A percentile compares a stretch with the other conserved stretches of the same genome.
phyloP scores from a whole-genome alignment of 495 filamentous ascomycete genomes.

The Lepraria neglecta region DNA sequence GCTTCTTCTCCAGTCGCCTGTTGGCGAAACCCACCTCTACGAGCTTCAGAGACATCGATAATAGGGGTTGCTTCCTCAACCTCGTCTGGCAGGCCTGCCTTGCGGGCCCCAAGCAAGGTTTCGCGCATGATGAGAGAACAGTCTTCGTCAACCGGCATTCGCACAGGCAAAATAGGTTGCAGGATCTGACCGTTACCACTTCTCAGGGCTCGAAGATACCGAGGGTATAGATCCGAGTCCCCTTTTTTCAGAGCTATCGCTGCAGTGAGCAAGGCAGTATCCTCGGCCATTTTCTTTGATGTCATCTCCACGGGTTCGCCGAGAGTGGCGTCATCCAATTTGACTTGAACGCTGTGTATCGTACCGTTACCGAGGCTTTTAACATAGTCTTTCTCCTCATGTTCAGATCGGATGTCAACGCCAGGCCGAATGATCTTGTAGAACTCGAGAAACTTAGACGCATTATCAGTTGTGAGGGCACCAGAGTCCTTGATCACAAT shows the following conservation, averaged over 20 bases:
- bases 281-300: slow-evolving; percentile 37
- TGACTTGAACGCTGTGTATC: slow-evolving; percentile 27
- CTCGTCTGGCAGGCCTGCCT: slow-evolving; percentile 39
- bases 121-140: slow-evolving; percentile 39
- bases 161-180: slow-evolving; percentile 31
- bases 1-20: slow-evolving; percentile 25
- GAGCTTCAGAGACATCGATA: slow-evolving; percentile 18
- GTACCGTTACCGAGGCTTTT: slow-evolving; percentile 17
- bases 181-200: slow-evolving; percentile 39
- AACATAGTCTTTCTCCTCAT: slow-evolving; percentile 5
- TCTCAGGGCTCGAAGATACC: slow-evolving; percentile 37
- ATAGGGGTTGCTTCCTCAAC: slow-evolving; percentile 27
- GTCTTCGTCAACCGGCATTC: slow-evolving; percentile 35
- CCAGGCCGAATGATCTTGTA: slow-evolving; percentile 32
- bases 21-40: slow-evolving; percentile 21
- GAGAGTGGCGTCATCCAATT: slow-evolving; percentile 33
- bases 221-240: slow-evolving; percentile 34
- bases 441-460: slow-evolving; percentile 40
- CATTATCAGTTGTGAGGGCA: slow-evolving; percentile 38
- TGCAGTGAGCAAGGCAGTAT: slow-evolving; percentile 37
- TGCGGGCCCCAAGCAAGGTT: slow-evolving; percentile 35
- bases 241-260: slow-evolving; percentile 36
- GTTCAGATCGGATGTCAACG: slow-evolving; percentile 30
- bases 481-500: slow-evolving; percentile 36
- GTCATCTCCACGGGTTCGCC: slow-evolving; percentile 34